Base-by-base conservation (phyloP, 768 basidiomycete genomes). In the Podaxis rugospora region DNA sequence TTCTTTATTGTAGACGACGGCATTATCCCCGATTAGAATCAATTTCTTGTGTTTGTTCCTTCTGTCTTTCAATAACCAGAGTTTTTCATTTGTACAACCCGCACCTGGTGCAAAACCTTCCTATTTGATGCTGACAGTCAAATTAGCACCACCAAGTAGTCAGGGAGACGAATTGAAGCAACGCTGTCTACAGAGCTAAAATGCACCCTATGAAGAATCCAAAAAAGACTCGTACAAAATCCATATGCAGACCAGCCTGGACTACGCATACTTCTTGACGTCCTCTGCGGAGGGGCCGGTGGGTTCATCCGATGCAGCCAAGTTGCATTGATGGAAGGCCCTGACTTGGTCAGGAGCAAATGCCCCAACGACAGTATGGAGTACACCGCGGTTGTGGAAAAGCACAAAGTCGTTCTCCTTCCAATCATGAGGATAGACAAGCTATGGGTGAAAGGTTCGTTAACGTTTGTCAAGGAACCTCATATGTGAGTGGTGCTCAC, bases 341-440 rank as follows among this genome's bases (percentile, higher is more conserved):
- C 90, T 80, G 4, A 90, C 83, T 71, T 89, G 80, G 46, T 86
- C 84, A 35, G 78, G 76, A 60, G 71, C 79, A 72, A 95, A 92
- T 1, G 87, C 84, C 11, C 89, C 88, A n/a, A 89, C 86, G 55
- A 94, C 92, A 4, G 87, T 81, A 67, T 94, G 93, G 44, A 93
- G 73, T 9, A 92, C 78, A 9, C 91, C 91, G 6, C 91, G 83
- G 74, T 95, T 94, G 71, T 94, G 90, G 82, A 95, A 94, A 32
- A 95, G 70, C 3, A 92, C 85, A 18, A 95, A 79, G 66, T 93
- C 91, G 37, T 84, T 83, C 68, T 80, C 77, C 44, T 63, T 69
- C 93, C 94, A 95, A 67, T 95, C 90, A 67, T 95, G 93, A 0
- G 92, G 88, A 72, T 95, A 96, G 35, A 96, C 86, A 27, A 92